Percentiles rank a stretch among this genome's conserved stretches.
Conservation (phyloP, 2,329 filamentous ascomycete species). For the Aureobasidium pullulans region DNA sequence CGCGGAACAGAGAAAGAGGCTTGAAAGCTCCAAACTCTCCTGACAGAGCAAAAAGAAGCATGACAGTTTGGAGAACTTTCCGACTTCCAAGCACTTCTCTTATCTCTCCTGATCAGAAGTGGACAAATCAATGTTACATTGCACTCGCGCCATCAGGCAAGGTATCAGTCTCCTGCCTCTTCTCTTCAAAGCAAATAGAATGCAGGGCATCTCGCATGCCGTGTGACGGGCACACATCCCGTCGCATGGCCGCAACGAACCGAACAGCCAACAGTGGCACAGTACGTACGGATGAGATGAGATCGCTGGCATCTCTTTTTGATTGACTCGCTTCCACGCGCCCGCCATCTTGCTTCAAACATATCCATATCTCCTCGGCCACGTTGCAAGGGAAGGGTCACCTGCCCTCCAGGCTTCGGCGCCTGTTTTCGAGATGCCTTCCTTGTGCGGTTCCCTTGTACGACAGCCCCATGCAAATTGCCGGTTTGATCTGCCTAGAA, state of each 20-base stretch:
- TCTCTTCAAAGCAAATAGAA: neutral
- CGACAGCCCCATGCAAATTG: neutral
- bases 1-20: conserved; percentile 6
- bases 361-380: neutral
- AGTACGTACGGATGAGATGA: neutral
- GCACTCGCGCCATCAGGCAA: neutral
- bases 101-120: neutral
- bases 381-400: conserved; percentile 4
- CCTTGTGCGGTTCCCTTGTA: neutral
- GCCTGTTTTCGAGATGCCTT: neutral
- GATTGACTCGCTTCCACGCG: conserved; percentile 3
- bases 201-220: conserved; percentile 1
- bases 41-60: neutral
- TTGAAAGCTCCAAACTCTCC: neutral
- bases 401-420: neutral
- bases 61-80: neutral
- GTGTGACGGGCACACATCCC: neutral
- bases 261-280: neutral
- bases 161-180: neutral
- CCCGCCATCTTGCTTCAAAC: neutral
- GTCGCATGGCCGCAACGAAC: neutral
- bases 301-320: neutral
- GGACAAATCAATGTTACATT: neutral
- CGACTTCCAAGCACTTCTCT: neutral
- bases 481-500: conserved; percentile 1